Percentiles rank a stretch among this genome's conserved stretches.
Evolutionary conservation across 768 basidiomycete genomes (phyloP).

Genomic region (Cystobasidium tubakii): DNA sequence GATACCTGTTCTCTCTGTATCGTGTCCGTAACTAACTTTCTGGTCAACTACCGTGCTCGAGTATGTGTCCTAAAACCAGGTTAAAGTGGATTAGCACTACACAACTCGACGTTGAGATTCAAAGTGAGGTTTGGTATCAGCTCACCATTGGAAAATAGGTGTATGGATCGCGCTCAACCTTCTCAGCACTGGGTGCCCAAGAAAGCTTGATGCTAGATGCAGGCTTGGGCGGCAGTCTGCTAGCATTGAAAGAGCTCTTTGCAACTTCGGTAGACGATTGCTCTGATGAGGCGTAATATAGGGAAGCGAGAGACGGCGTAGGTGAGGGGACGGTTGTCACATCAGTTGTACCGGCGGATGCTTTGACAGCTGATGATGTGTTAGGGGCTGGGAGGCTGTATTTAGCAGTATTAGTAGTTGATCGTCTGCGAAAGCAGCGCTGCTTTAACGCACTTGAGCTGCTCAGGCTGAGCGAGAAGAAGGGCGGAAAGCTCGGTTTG

Average conservation of each 20-base stretch:
- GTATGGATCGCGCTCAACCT: slow-evolving; percentile 7
- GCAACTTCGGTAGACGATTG: neutral
- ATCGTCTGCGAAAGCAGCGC: neutral
- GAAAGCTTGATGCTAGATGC: slow-evolving; percentile 10
- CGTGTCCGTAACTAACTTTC: slow-evolving; percentile 13
- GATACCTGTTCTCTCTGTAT: slow-evolving; percentile 26
- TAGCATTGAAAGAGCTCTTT: neutral
- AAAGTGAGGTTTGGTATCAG: neutral
- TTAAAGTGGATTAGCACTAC: too few relatives aligned
- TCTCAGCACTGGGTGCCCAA: slow-evolving; percentile 16
- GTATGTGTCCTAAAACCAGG: neutral
- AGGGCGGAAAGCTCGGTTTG: slow-evolving; percentile 30
- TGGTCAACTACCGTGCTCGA: slow-evolving; percentile 28
- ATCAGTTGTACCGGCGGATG: slow-evolving; percentile 21
- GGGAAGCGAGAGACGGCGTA: slow-evolving; percentile 29
- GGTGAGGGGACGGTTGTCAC: slow-evolving; percentile 31
- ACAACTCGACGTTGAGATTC: too few relatives aligned
- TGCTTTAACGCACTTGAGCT: neutral
- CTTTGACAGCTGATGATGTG: slow-evolving; percentile 5
- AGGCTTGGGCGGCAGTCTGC: slow-evolving; percentile 25
- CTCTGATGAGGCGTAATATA: slow-evolving; percentile 26
- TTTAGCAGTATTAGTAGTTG: neutral
- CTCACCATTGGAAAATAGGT: slow-evolving; percentile 34
- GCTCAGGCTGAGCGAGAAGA: slow-evolving; percentile 35
- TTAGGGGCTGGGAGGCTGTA: slow-evolving; percentile 25